phyloP scores from a whole-genome alignment of 495 filamentous ascomycete genomes.

The Penicillium turbatum region DNA sequence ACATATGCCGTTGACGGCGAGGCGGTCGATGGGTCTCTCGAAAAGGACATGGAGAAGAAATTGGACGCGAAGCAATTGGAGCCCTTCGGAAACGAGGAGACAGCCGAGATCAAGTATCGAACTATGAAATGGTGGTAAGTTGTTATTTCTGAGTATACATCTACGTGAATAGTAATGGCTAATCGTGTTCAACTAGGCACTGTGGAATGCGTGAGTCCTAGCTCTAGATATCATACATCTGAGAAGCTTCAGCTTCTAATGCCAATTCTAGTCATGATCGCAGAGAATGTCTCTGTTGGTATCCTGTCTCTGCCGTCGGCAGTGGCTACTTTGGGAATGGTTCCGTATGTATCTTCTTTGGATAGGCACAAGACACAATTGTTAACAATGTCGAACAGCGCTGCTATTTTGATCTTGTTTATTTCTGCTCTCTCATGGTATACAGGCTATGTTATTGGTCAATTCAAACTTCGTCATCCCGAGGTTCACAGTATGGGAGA shows the following conservation, averaged over 20 bases:
- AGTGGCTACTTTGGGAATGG: slow-evolving; percentile 61
- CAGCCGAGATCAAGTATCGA: slow-evolving; percentile 39
- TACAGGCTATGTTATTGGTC: slow-evolving; percentile 35
- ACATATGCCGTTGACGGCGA: slow-evolving; percentile 12
- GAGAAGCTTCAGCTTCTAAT: neutral
- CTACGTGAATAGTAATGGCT: slow-evolving; percentile 11
- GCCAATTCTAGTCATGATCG: slow-evolving; percentile 50
- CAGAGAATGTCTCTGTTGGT: slow-evolving; percentile 64
- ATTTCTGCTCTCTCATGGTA: slow-evolving; percentile 63
- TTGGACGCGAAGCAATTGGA: slow-evolving; percentile 24
- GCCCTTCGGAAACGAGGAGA: slow-evolving; percentile 43
- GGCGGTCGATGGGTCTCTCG: slow-evolving; percentile 8
- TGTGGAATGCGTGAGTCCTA: slow-evolving; percentile 33
- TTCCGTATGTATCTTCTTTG: slow-evolving; percentile 30
- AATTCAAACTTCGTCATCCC: slow-evolving; percentile 34
- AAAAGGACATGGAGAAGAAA: slow-evolving; percentile 17
- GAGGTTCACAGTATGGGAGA: slow-evolving; percentile 67
- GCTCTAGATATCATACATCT: neutral
- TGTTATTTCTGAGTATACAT: neutral
- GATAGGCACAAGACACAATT: neutral
- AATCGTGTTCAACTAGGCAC: slow-evolving; percentile 20
- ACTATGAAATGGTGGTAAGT: slow-evolving; percentile 46
- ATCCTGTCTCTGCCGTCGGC: slow-evolving; percentile 59
- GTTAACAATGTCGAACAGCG: slow-evolving; percentile 16
- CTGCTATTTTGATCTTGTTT: slow-evolving; percentile 52